Evolutionary conservation across 805 yeast species (phyloP).

Genomic region (Saccharomycopsis babjevae): DNA sequence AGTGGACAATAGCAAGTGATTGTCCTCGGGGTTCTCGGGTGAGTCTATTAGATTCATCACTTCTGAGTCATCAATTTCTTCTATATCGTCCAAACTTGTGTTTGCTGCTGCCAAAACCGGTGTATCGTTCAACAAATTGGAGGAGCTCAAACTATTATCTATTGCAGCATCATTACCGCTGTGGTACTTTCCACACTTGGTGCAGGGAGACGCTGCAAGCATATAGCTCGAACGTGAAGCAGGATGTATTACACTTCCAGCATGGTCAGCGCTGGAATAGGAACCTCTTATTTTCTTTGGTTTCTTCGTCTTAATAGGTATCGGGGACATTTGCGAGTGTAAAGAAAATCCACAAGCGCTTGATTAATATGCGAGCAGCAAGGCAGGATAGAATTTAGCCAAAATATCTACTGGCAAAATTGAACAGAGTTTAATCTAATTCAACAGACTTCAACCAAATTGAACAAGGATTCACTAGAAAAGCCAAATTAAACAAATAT

Average conservation of each 20-base stretch:
- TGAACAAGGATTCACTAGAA: too few species aligned
- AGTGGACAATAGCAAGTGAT: neutral
- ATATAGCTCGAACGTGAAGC: neutral
- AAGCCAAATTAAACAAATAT: too few species aligned
- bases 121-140: neutral
- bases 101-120: neutral
- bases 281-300: neutral
- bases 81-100: neutral
- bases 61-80: neutral
- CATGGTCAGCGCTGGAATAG: neutral
- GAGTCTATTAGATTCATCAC: neutral
- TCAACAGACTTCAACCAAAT: too few species aligned
- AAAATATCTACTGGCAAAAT: too few species aligned
- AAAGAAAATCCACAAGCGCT: neutral
- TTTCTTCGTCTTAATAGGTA: neutral
- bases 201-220: neutral
- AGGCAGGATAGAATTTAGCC: too few species aligned
- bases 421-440: too few species aligned
- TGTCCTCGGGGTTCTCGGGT: neutral
- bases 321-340: neutral
- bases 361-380: neutral
- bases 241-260: neutral
- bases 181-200: neutral
- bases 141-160: neutral
- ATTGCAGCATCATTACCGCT: neutral